Evolutionary conservation across 352 stramenopile genomes (phyloP), one percentile per base, ranked within the genome.

Genomic region (Pythium aquatile): DNA sequence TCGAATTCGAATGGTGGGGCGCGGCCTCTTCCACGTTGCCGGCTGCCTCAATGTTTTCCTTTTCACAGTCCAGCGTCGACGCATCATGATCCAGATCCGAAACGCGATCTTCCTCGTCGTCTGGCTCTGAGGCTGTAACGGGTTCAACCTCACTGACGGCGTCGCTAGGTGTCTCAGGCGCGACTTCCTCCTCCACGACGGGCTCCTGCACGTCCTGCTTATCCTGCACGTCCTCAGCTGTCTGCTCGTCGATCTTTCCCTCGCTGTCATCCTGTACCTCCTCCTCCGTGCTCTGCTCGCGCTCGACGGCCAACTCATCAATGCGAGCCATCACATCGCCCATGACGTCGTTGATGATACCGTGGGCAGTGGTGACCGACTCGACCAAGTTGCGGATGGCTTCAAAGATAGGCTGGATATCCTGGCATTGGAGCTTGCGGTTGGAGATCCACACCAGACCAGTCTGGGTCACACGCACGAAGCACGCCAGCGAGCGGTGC

Each of bases 361-460:
- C 74, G 16, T 75, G 71, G 4, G 72, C 79, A 32, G 79, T 70
- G 39, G 74, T 68, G 14, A 91, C 66, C 1, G 81, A 76, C 49
- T 78, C 70, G 7, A 91, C 76, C 48, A 81, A 75, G 42, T 76
- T 61, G 37, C 75, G 65, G 53, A 93, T 72, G 42, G 77, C 73
- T n/a, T 90, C 77, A 55, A 88, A 94, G 33, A 91, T 72, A 14
- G 63, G 67, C 58, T 94, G 83, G 47, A 89, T 87, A 58, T 87
- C 81, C 44, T 79, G 72, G 33, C 79, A 82, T 55, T 87, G 69
- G 20, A 87, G 66, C 63, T 90, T 88, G 16, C 85, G 83, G 69
- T 90, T 91, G 40, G 83, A 92, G 58, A 92, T 89, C 85, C 85
- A 94, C 55, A 94, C 75, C 48, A 94, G 65, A 0, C 85, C 83